Evolutionary conservation across 2,329 filamentous ascomycete genomes (phyloP), one percentile per base, ranked within the genome.

Genomic region (Teratosphaeria pseudoeucalypti): DNA sequence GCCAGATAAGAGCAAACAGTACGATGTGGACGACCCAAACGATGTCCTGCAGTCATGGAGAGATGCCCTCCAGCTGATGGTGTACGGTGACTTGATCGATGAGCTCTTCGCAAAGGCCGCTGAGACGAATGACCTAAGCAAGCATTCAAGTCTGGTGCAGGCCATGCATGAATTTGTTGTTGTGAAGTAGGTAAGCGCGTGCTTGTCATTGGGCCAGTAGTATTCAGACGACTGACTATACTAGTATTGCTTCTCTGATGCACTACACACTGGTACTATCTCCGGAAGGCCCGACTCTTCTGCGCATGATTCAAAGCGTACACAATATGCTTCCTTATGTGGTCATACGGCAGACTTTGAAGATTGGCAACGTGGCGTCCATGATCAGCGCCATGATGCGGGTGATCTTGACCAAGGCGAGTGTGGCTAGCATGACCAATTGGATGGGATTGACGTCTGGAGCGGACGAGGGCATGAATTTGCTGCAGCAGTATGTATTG

Each of bases 341-440:
- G 52, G 77, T 90, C 63, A 79, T 92, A 56, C 81, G 85, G 61
- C 87, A 92, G 71, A 90, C 88, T 0, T 75, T 94, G 3, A 83
- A 84, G 49, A 80, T 92, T 14, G 87, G 89, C 6, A 94, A 92
- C 69, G 88, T 88, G 0, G 88, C 88, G 1, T 88, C 85, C 23
- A 92, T 94, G 89, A 85, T 92, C 59, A 88, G 82, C 67, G 88
- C 81, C 60, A 85, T 92, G 80, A 81, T 89, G 71, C 82, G 79
- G 57, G 75, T 92, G 16, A 78, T 92, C 16, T 78, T 94, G 14
- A 85, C 88, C n/a, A 94, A 94, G 74, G 76, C 91, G 59, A 88
- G 87, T 64, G 78, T 92, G 4, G 85, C 84, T 1, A 84, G 84
- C 7, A 74, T 92, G 56, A 90, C 89, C 4, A 92, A 91, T 70